These are phyloP conservation scores for Chrysopogon serrulatus DNA, from an alignment of 176 grass and related monocot species.

Conservation along the genomic window DNA sequence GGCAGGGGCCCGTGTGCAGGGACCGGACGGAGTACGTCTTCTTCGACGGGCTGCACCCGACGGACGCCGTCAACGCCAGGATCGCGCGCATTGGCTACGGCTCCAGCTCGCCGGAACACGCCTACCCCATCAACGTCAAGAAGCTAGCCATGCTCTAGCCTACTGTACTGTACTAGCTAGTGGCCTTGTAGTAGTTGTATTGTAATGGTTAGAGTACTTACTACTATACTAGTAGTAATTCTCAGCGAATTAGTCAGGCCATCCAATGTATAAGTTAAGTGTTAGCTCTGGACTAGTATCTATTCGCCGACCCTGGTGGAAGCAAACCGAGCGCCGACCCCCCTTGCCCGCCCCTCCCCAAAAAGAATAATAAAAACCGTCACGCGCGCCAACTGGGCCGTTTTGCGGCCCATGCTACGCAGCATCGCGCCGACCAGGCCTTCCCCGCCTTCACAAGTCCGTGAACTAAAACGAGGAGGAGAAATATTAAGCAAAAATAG, in stretches of 20 bases:
- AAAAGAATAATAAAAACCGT: too few relatives aligned
- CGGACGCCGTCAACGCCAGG: conserved; percentile 52
- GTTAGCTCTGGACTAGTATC: neutral
- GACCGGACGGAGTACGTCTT: conserved; percentile 48
- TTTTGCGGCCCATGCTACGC: too few relatives aligned
- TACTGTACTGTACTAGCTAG: too few relatives aligned
- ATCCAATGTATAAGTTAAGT: neutral
- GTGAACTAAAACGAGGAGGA: too few relatives aligned
- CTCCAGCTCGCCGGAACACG: conserved; percentile 28
- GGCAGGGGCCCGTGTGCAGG: conserved; percentile 36
- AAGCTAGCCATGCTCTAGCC: conserved; percentile 26
- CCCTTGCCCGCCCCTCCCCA: too few relatives aligned
- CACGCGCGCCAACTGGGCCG: too few relatives aligned
- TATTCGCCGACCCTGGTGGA: too few relatives aligned
- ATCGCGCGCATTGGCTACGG: conserved; percentile 37
- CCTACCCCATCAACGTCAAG: conserved; percentile 53
- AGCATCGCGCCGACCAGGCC: too few relatives aligned
- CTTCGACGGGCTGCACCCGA: conserved; percentile 76
- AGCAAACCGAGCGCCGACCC: too few relatives aligned
- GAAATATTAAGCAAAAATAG: too few relatives aligned
- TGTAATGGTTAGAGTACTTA: neutral
- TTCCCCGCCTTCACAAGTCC: too few relatives aligned
- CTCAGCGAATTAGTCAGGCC: neutral
- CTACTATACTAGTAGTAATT: neutral
- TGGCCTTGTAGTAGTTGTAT: neutral